Conservation (phyloP, 768 basidiomycete species). For the Boletus subparvulus region DNA sequence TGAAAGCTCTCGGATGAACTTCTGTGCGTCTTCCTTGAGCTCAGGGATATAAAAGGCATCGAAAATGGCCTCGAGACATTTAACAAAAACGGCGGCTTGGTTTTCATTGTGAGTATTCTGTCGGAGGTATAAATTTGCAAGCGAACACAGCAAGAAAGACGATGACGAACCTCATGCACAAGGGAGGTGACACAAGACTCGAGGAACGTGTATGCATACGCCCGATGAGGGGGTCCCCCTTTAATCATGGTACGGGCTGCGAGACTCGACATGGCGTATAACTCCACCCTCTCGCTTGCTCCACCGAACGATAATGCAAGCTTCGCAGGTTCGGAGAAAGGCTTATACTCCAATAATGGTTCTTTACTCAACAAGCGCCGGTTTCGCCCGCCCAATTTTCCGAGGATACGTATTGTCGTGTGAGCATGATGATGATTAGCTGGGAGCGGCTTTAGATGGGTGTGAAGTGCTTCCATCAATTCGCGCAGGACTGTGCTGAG, state of each 20-base stretch:
- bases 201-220: conserved; percentile 64
- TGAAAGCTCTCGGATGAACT: conserved; percentile 68
- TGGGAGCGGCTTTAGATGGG: conserved; percentile 86
- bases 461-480: conserved; percentile 92
- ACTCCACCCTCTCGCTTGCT: conserved; percentile 57
- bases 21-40: conserved; percentile 64
- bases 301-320: conserved; percentile 75
- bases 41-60: conserved; percentile 73
- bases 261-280: conserved; percentile 63
- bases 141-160: background rate
- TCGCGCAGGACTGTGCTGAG: conserved; percentile 90
- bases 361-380: conserved; percentile 81
- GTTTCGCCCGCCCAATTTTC: conserved; percentile 95
- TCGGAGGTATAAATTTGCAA: conserved; percentile 7
- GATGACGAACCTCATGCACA: conserved; percentile 65
- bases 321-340: conserved; percentile 69
- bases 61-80: conserved; percentile 72
- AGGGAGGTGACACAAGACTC: conserved; percentile 71
- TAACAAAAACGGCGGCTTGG: conserved; percentile 69
- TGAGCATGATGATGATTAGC: conserved; percentile 88
- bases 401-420: conserved; percentile 92
- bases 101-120: conserved; percentile 75
- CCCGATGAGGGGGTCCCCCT: conserved; percentile 40
- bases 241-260: conserved; percentile 64
- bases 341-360: conserved; percentile 67